Percentiles rank a stretch among this genome's conserved stretches.
Conservation (phyloP, 108 stramenopile species). For the Cyclotella distinguenda region DNA sequence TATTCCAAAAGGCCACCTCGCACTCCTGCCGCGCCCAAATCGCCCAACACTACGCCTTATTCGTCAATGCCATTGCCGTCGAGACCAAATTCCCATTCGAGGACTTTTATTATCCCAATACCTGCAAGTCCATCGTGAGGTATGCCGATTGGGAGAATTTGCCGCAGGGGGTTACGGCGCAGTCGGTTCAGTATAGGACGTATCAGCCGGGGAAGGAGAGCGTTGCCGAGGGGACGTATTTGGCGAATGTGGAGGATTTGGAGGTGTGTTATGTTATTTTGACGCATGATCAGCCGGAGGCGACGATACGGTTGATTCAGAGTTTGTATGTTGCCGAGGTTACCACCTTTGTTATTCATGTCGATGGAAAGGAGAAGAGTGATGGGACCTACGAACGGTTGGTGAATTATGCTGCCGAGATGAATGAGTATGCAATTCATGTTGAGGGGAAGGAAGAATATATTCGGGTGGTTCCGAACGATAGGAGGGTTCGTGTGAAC, state of each 20-base stretch:
- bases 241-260: constrained; percentile 62
- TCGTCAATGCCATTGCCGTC: constrained; percentile 70
- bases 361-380: constrained; percentile 79
- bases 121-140: constrained; percentile 42
- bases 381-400: constrained; percentile 64
- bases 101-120: constrained; percentile 57
- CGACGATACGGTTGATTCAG: constrained; percentile 84
- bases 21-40: constrained; percentile 78
- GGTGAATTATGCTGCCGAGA: constrained; percentile 60
- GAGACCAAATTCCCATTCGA: constrained; percentile 72
- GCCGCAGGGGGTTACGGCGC: constrained; percentile 58
- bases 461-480: constrained; percentile 67
- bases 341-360: constrained; percentile 82
- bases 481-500: constrained; percentile 80
- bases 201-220: constrained; percentile 72
- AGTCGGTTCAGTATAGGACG: constrained; percentile 66
- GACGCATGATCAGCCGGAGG: constrained; percentile 78
- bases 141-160: constrained; percentile 72
- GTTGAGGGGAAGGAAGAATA: constrained; percentile 31
- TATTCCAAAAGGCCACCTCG: constrained; percentile 73
- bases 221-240: constrained; percentile 61
- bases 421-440: constrained; percentile 29
- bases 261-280: constrained; percentile 80
- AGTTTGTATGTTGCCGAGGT: constrained; percentile 62
- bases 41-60: constrained; percentile 71